phyloP scores from a whole-genome alignment of 2,329 filamentous ascomycete genomes.

The Aspergillus amoenus region DNA sequence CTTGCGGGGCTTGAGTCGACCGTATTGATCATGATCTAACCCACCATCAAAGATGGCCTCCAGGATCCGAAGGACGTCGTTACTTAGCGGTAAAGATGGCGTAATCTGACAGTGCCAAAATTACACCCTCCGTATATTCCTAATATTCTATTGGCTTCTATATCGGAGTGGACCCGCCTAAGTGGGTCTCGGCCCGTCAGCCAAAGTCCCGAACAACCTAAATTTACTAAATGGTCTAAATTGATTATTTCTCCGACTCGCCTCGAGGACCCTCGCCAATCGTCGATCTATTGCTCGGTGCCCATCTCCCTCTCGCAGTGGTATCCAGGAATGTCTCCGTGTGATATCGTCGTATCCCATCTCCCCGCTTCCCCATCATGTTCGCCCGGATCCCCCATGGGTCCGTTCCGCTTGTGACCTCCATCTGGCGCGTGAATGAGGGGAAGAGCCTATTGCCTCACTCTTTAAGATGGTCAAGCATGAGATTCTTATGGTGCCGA shows the following conservation, averaged over 20 bases:
- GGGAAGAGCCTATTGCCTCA: not conserved
- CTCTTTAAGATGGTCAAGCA: not conserved
- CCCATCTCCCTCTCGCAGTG: not conserved
- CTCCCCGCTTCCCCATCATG: not conserved
- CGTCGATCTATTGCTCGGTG: not conserved
- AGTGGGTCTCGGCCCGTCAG: not conserved
- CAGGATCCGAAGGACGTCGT: not conserved
- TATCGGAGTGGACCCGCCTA: not conserved
- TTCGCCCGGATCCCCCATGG: not conserved
- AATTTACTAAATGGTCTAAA: not conserved
- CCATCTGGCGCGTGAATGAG: not conserved
- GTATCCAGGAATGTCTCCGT: not conserved
- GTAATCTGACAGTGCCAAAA: not conserved
- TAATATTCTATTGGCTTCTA: not conserved
- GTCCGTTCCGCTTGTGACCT: not conserved
- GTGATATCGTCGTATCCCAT: not conserved
- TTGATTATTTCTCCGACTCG: not conserved
- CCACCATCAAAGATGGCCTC: no score
- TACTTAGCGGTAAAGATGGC: not conserved
- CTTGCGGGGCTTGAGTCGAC: no score
- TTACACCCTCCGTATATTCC: not conserved
- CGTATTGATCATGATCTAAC: no score
- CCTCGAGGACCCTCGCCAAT: not conserved
- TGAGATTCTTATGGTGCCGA: not conserved
- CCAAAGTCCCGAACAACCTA: constrained; percentile 3